Conservation (phyloP, 2,329 filamentous ascomycete species). For the Coniochaeta sp. region DNA sequence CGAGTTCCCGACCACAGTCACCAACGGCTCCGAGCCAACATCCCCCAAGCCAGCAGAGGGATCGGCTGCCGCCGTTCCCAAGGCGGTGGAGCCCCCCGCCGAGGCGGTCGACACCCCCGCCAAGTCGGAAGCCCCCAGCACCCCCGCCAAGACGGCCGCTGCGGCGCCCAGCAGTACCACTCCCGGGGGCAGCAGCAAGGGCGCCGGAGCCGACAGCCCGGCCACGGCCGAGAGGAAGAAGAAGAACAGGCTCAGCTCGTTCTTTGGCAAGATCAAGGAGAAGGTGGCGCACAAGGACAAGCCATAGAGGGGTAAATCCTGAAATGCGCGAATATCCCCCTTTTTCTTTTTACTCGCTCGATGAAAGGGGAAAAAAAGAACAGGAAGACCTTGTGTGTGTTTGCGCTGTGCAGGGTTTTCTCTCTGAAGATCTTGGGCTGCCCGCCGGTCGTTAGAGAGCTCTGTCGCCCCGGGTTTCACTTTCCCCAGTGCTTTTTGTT, state of each 20-base stretch:
- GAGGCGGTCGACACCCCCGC: constrained; percentile 4
- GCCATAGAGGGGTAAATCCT: neutral
- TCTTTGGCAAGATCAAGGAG: constrained; percentile 51
- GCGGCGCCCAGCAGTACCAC: constrained; percentile 5
- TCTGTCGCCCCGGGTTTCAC: neutral
- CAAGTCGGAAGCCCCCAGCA: constrained; percentile 8
- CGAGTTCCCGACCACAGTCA: neutral
- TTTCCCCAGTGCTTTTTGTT: neutral
- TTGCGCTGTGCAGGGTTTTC: too few relatives aligned
- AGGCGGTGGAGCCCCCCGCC: constrained; percentile 13
- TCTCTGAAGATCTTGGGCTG: neutral
- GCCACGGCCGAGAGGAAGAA: constrained; percentile 52
- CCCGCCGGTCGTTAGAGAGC: neutral
- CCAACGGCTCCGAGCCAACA: constrained; percentile 11
- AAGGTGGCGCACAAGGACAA: constrained; percentile 29
- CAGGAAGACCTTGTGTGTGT: too few relatives aligned
- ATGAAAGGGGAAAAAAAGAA: too few relatives aligned
- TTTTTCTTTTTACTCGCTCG: too few relatives aligned
- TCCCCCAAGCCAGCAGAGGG: constrained; percentile 10
- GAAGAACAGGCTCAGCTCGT: constrained; percentile 55
- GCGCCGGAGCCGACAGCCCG: constrained; percentile 18
- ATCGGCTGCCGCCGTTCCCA: neutral
- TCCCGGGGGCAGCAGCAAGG: constrained; percentile 17
- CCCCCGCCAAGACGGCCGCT: constrained; percentile 12
- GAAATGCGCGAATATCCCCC: neutral